These are phyloP conservation scores for Isatis lusitanica DNA, from an alignment of 441 rosid species.

Conservation along the genomic window DNA sequence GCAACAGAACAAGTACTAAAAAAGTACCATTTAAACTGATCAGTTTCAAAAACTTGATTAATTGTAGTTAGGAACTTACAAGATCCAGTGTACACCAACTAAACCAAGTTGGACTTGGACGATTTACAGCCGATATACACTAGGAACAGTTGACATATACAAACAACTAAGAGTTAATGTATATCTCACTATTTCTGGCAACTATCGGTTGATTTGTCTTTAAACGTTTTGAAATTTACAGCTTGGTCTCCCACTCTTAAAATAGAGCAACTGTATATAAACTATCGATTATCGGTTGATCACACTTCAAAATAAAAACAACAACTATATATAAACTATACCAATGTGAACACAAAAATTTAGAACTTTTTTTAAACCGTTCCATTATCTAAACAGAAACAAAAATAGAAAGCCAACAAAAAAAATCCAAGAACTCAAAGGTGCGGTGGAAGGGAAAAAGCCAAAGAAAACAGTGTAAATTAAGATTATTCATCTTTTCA, in stretches of 20 bases:
- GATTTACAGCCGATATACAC: constrained; percentile 19
- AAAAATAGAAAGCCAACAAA: constrained; percentile 22
- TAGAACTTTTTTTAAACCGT: constrained; percentile 7
- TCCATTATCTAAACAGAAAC: constrained; percentile 7
- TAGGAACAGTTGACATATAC: constrained; percentile 16
- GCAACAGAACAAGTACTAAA: not conserved
- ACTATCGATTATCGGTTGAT: not conserved
- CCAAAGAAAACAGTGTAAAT: constrained; percentile 5
- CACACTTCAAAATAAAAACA: constrained; percentile 13
- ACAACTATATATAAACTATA: constrained; percentile 32
- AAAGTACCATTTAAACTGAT: too few relatives aligned
- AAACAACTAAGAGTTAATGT: not conserved
- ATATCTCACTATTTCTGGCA: constrained; percentile 7
- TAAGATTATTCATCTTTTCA: constrained; percentile 1
- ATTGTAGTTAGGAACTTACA: constrained; percentile 12
- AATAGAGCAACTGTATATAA: constrained; percentile 13
- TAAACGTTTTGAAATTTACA: constrained; percentile 9
- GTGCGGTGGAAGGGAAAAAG: constrained; percentile 16
- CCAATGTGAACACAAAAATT: constrained; percentile 26
- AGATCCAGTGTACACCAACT: not conserved
- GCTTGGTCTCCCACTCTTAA: constrained; percentile 13
- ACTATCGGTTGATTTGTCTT: constrained; percentile 20
- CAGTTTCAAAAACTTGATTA: not conserved
- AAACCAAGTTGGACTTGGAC: constrained; percentile 16
- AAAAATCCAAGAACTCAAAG: not conserved